Base-by-base conservation (phyloP, 2,329 filamentous ascomycete genomes). In the Colletotrichum lupini region DNA sequence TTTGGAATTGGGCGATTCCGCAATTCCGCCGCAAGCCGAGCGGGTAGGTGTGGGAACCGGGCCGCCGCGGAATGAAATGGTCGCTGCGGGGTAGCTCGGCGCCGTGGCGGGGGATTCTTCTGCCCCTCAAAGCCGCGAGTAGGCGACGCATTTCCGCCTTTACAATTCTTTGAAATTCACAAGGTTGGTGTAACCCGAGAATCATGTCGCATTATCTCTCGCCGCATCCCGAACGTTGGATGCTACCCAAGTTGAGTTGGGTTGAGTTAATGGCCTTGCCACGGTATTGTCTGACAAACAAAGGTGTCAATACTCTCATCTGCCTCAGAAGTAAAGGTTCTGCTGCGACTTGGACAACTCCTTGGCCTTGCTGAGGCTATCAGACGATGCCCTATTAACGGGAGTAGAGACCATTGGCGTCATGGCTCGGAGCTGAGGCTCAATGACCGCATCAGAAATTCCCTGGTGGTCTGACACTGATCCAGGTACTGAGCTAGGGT, bases 21-120 rank as follows among this genome's bases (percentile, higher is more conserved):
- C 26, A 74, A 75, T 72, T 74, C 74, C 74, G 74, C 53, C 53
- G 68, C 72, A 75, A 75, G 65, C 74, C 74, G 74, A 75, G 74
- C 68, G 74, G 74, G 55, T 74, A 52, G 53, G 42, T 55, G 14
- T 68, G 67, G 63, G 49, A 56, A 62, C 55, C 67, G 67, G 67
- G 46, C 67, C 46, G 58, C 69, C 66, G 65, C 69, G 69, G 69
- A 72, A 72, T 69, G 53, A 7, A 62, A n/a, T 52, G 42, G 19
- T 35, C 16, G 22, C 46, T 65, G 70, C 67, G 70, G 70, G 70
- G 70, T 70, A 68, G 67, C 60, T 61, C 70, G 60, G 67, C 12
- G 42, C 67, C 70, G 70, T 58, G 49, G 70, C 60, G 66, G 70
- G 60, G 67, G 16, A 16, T 7, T 11, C 4, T 24, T 59, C 35